phyloP scores from a whole-genome alignment of 1,139 yeast species.

The Protomyces arabidopsidicola region DNA sequence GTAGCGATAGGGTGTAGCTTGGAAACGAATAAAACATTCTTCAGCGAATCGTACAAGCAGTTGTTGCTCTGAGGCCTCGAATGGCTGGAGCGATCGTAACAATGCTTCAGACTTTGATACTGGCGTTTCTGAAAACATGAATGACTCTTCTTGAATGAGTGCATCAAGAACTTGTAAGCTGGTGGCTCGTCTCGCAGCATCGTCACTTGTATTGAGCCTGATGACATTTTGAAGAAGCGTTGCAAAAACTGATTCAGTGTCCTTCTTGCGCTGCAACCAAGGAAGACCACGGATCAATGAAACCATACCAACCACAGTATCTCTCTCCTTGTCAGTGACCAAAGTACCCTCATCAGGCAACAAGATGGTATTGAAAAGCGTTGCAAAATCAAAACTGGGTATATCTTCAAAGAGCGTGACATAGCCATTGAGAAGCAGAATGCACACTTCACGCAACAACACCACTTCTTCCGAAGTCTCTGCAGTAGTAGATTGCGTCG shows the following conservation, averaged over 20 bases:
- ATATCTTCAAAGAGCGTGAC: slow-evolving; percentile 1
- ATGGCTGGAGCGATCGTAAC: neutral
- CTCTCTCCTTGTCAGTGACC: neutral
- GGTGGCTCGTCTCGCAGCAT: neutral
- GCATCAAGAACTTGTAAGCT: neutral
- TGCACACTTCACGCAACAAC: slow-evolving; percentile 3
- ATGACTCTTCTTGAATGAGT: neutral
- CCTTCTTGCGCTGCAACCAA: slow-evolving; percentile 9
- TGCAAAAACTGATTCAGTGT: neutral
- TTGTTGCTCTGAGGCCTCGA: neutral
- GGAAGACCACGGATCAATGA: neutral
- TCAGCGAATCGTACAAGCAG: neutral
- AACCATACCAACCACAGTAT: slow-evolving; percentile 1
- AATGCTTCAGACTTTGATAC: slow-evolving; percentile 1
- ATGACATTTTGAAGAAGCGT: neutral
- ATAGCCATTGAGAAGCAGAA: neutral
- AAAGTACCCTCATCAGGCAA: neutral
- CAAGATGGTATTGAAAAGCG: slow-evolving; percentile 1
- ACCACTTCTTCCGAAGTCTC: neutral
- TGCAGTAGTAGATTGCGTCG: neutral
- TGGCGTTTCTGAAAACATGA: slow-evolving; percentile 6
- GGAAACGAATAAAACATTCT: slow-evolving; percentile 13
- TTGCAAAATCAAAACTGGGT: slow-evolving; percentile 15
- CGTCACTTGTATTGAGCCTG: neutral
- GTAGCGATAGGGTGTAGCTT: slow-evolving; percentile 19